Percentiles rank a stretch among this genome's conserved stretches.
phyloP scores from a whole-genome alignment of 305 asterid genomes.

The Fraxinus dipetala region DNA sequence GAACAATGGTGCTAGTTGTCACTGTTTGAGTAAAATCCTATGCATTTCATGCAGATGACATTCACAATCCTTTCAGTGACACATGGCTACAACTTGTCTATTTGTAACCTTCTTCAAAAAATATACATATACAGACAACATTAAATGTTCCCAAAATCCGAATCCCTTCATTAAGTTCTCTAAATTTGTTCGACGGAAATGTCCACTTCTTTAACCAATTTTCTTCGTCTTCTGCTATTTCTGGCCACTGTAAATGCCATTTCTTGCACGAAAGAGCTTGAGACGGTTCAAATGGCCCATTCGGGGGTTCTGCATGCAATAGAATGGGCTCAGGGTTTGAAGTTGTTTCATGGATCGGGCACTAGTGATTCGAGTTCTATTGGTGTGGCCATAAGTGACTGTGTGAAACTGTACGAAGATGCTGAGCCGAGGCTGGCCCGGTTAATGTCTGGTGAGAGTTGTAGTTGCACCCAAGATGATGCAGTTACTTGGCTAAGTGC shows the following conservation, averaged over 20 bases:
- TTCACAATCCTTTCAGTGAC: slow-evolving; percentile 24
- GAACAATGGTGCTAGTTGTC: slow-evolving; percentile 23
- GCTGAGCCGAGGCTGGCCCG: slow-evolving; percentile 47
- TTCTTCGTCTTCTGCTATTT: slow-evolving; percentile 27
- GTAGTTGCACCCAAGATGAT: slow-evolving; percentile 42
- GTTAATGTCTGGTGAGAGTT: slow-evolving; percentile 23
- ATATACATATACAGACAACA: neutral
- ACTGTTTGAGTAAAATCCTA: slow-evolving; percentile 4
- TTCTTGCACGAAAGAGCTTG: slow-evolving; percentile 20
- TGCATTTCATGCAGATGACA: slow-evolving; percentile 21
- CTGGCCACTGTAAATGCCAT: neutral
- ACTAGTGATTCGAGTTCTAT: neutral
- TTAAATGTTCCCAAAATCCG: neutral
- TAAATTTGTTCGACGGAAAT: slow-evolving; percentile 3
- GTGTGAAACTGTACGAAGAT: slow-evolving; percentile 51
- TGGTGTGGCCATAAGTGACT: slow-evolving; percentile 33
- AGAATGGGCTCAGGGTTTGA: slow-evolving; percentile 32
- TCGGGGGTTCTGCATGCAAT: slow-evolving; percentile 36
- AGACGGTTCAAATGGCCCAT: slow-evolving; percentile 37
- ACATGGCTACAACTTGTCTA: slow-evolving; percentile 29
- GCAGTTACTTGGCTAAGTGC: slow-evolving; percentile 70
- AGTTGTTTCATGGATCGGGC: slow-evolving; percentile 18
- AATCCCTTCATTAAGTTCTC: slow-evolving; percentile 4
- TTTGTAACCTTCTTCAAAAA: slow-evolving; percentile 7
- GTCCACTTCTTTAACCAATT: slow-evolving; percentile 22